phyloP scores from a whole-genome alignment of 441 rosid species.

The Populus hybrid region DNA sequence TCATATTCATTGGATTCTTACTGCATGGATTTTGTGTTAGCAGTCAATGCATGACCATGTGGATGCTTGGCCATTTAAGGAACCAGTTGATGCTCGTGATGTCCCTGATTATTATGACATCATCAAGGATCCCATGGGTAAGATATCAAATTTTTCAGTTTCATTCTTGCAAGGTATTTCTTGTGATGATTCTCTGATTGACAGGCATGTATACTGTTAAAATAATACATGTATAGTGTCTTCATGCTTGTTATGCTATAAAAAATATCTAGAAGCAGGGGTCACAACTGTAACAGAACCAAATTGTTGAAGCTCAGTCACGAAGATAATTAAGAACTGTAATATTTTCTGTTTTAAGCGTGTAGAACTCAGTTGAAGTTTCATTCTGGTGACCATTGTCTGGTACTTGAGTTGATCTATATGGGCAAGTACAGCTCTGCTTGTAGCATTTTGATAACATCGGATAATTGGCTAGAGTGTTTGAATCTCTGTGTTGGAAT shows the following conservation, averaged over 20 bases:
- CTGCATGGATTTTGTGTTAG: conserved; percentile 12
- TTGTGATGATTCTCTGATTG: background rate
- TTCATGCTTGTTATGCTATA: background rate
- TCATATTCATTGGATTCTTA: conserved; percentile 13
- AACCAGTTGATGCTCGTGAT: conserved; percentile 92
- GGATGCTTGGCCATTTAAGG: conserved; percentile 99
- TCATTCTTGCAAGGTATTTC: background rate
- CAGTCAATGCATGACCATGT: conserved; percentile 93
- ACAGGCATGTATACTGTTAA: background rate
- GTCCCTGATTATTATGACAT: conserved; percentile 98
- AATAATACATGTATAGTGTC: background rate
- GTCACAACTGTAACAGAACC: background rate
- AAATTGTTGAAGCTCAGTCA: background rate
- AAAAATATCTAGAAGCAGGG: background rate
- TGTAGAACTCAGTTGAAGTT: background rate
- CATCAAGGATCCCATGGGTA: conserved; percentile 99
- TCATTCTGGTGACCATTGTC: background rate
- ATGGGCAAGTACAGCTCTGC: background rate
- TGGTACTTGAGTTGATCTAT: background rate
- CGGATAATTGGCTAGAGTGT: background rate
- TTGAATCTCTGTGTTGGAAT: background rate
- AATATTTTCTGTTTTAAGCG: background rate
- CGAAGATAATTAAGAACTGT: background rate
- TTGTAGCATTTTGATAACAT: background rate
- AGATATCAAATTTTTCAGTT: conserved; percentile 21